Percentiles rank a stretch among this genome's conserved stretches.
phyloP scores from a whole-genome alignment of 345 rosid species.

The Eucalyptus coolabah region DNA sequence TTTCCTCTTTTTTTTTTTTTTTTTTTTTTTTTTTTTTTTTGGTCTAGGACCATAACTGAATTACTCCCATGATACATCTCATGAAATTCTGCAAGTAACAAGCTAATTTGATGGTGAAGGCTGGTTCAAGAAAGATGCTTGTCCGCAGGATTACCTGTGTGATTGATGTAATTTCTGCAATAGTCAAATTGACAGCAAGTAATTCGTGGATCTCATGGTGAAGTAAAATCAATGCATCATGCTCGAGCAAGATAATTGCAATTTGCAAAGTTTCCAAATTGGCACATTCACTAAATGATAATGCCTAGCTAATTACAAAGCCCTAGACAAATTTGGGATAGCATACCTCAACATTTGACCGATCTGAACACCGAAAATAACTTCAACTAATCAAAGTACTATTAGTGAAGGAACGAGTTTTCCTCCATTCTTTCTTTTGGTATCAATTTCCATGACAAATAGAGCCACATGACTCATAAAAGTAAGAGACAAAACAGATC shows the following conservation, averaged over 20 bases:
- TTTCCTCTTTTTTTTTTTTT: too few relatives aligned
- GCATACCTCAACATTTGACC: background rate
- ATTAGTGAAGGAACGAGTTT: background rate
- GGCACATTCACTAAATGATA: background rate
- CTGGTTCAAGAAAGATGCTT: background rate
- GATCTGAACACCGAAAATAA: background rate
- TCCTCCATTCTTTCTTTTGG: background rate
- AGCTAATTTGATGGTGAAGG: background rate
- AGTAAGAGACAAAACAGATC: background rate
- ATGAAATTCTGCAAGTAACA: too few relatives aligned
- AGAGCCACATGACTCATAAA: background rate
- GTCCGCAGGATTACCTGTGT: rapidly evolving
- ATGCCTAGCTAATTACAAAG: background rate
- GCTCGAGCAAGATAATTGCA: background rate
- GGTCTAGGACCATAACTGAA: too few relatives aligned
- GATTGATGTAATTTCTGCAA: too few relatives aligned
- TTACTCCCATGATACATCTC: too few relatives aligned
- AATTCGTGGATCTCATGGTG: background rate
- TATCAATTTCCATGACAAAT: background rate
- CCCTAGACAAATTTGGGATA: too few relatives aligned
- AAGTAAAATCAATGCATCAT: background rate
- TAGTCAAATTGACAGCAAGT: background rate
- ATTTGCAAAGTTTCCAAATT: background rate
- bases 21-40: too few relatives aligned
- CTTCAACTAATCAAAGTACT: background rate